Evolutionary conservation across 805 yeast species (phyloP).

Genomic region (Monosporozyma solicola): DNA sequence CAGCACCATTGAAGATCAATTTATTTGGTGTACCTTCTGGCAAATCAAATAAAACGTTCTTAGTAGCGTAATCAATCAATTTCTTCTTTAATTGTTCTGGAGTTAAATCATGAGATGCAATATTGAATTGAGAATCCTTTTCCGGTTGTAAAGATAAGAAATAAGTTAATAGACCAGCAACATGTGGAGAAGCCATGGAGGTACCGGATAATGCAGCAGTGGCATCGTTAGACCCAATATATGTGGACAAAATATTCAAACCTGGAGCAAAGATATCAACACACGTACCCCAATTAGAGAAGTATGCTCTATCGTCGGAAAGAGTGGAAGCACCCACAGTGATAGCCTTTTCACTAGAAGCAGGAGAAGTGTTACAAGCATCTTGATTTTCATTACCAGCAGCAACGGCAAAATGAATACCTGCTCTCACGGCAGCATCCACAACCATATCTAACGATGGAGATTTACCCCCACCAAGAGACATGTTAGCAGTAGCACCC

Average conservation of each 20-base stretch:
- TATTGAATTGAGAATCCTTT: slow-evolving; percentile 48
- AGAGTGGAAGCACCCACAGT: slow-evolving; percentile 94
- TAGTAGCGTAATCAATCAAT: slow-evolving; percentile 59
- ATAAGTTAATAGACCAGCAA: slow-evolving; percentile 85
- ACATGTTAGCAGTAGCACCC: slow-evolving; percentile 87
- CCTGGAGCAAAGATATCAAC: slow-evolving; percentile 98
- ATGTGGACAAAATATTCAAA: slow-evolving; percentile 74
- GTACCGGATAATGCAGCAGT: slow-evolving; percentile 89
- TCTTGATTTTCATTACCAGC: slow-evolving; percentile 93
- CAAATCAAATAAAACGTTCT: slow-evolving; percentile 48
- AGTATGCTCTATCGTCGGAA: slow-evolving; percentile 84
- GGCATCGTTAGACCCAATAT: slow-evolving; percentile 63
- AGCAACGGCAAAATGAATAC: slow-evolving; percentile 89
- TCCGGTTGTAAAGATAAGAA: slow-evolving; percentile 81
- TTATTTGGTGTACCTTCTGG: slow-evolving; percentile 70
- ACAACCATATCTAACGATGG: slow-evolving; percentile 82
- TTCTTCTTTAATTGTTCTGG: slow-evolving; percentile 73
- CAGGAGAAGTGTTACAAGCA: slow-evolving; percentile 90
- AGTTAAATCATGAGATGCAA: slow-evolving; percentile 36
- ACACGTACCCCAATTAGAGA: slow-evolving; percentile 92
- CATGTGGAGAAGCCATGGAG: slow-evolving; percentile 97
- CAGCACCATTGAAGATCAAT: slow-evolving; percentile 76
- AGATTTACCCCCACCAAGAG: slow-evolving; percentile 88
- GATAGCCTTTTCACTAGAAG: slow-evolving; percentile 72
- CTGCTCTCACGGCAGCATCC: slow-evolving; percentile 80